Evolutionary conservation across 805 yeast species (phyloP), one percentile per base, ranked within the genome.

Genomic region (Candida orba): DNA sequence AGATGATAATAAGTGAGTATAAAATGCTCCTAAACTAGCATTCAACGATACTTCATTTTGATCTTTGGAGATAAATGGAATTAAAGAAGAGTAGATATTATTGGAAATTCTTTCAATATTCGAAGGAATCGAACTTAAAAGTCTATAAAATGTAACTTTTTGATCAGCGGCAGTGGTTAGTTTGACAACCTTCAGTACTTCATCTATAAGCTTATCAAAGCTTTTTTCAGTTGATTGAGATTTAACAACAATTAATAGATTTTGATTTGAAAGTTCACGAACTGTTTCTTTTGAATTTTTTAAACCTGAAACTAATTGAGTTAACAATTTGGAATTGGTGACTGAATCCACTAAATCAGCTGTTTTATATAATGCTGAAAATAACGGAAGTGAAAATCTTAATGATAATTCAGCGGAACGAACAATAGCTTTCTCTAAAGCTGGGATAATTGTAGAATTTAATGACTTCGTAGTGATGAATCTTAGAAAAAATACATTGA

Each of bases 341-440:
- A 78, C 57, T 1, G 61, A 52, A 10, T 63, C 56, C 13, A 76
- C 62, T n/a, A 75, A 49, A 44, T 76, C 76, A 18, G 78, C 56
- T 2, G 57, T 49, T 1, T 56, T 43, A 4, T 67, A 43, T 4
- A 62, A 27, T 8, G 63, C 47, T 2, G 35, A 33, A 24, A 82
- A 67, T 8, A 88, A 56, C 10, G 71, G 67, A 4, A 79, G 75
- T 3, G 84, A 58, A n/a, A 81, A 58, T 17, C 71, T 72, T 44
- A 87, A 75, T 0, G 86, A 75, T 33, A 68, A 61, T 56, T 88
- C 96, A 0, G 96, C 82, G 3, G 95, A 78, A 60, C 96, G 75
- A 50, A 90, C 67, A 40, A 83, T 69, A 1, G 90, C 75, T 57
- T 84, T 87, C 54, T 85, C 90, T 39, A 90, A 54, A 17, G 75